Base-by-base conservation (phyloP, 495 filamentous ascomycete species). In the Aspergillus sparsus region DNA sequence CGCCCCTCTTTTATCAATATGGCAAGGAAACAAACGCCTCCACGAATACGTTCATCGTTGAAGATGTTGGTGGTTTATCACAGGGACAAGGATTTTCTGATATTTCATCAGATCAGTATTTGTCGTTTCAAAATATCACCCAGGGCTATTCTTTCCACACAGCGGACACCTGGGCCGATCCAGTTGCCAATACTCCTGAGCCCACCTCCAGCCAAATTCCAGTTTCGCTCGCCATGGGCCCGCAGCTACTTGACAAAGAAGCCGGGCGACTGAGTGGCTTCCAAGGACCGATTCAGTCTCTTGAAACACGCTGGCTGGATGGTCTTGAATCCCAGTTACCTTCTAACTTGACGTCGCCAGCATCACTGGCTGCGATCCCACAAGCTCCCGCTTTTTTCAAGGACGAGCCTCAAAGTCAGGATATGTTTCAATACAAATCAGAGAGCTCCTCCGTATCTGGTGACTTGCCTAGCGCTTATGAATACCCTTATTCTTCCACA, bases 381-480 rank as follows among this genome's bases (percentile, higher is more conserved):
- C 62, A 62, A 21, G 64, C 59, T 6, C n/a, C 60, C 5, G 31
- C 52, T 1, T 62, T 66, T 13, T 45, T 63, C 55, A 68, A 66
- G 13, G 69, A 67, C 13, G 62, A 60, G 15, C 63, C 54, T 46
- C 63, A 51, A n/a, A 64, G 50, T 5, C 66, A 64, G 13, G 76
- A 77, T 3, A 56, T 55, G n/a, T 69, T 71, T 45, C 74, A 78
- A 33, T 74, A 73, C 62, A 75, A 76, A 54, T 79, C 76, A 0
- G 74, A 77, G 46, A 76, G 60, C 47, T 77, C 76, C 15, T 77
- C 76, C 2, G 72, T 75, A 6, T 71, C 76, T 5, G 76, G 71
- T 9, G 76, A 79, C 41, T 11, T 75, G 49, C 57, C 73, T 13
- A 68, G 66, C 13, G 46, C 73, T 18, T 74, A 73, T 37, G 76